These are phyloP conservation scores for Pseudomassariella vexata DNA, from an alignment of 2,329 filamentous ascomycete species.

Conservation along the genomic window DNA sequence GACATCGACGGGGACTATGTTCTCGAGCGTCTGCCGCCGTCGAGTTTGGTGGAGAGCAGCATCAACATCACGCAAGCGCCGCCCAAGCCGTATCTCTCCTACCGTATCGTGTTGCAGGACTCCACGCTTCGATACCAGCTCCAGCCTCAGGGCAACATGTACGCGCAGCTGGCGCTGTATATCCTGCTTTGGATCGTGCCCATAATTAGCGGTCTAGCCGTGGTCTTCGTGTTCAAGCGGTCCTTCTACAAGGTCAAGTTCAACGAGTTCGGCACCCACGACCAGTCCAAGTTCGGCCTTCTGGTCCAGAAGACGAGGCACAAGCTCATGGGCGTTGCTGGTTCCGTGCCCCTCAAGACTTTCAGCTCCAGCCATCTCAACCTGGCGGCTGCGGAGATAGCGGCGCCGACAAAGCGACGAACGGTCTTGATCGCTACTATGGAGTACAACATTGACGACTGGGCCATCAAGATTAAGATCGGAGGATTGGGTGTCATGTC, in stretches of 20 bases:
- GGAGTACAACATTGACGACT: constrained; percentile 68
- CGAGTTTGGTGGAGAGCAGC: constrained; percentile 45
- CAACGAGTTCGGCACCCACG: neutral
- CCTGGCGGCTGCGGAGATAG: no score
- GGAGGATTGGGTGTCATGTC: constrained; percentile 67
- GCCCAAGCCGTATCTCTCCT: constrained; percentile 47
- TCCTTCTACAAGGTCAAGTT: constrained; percentile 4
- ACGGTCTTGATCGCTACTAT: constrained; percentile 64
- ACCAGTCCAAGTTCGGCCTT: no score
- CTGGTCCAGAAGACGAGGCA: no score
- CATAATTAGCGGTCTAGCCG: neutral
- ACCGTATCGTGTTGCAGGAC: constrained; percentile 38
- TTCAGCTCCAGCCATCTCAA: no score
- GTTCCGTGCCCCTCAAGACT: neutral
- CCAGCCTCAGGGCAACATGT: neutral
- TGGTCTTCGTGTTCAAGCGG: neutral
- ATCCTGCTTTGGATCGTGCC: neutral
- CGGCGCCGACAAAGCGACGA: constrained; percentile 26
- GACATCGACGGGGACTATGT: constrained; percentile 56
- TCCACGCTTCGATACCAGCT: neutral
- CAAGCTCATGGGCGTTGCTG: no score
- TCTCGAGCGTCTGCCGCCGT: constrained; percentile 56
- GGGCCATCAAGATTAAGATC: constrained; percentile 66
- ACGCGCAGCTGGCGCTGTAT: constrained; percentile 1
- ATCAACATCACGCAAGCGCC: constrained; percentile 55